Conservation (phyloP, 371 early-diverging fungal species). For the Haplosporangium sp. region DNA sequence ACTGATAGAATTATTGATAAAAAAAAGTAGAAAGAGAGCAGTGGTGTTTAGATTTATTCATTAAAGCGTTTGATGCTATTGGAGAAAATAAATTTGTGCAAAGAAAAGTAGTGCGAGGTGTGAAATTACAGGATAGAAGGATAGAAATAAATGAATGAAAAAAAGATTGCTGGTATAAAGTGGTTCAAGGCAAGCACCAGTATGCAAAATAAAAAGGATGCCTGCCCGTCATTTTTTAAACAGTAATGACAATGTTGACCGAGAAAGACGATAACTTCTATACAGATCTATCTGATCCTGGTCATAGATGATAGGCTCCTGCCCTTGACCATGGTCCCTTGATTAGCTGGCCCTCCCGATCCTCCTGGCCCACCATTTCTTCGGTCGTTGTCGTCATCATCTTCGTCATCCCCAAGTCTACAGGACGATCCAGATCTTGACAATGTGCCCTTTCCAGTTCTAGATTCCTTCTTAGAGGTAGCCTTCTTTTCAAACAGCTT, state of each 20-base stretch:
- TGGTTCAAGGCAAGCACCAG: neutral
- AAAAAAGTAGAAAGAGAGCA: too few relatives aligned
- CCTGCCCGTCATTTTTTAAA: neutral
- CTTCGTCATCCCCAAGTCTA: conserved; percentile 19
- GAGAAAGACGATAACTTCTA: neutral
- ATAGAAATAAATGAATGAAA: neutral
- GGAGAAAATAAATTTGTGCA: too few relatives aligned
- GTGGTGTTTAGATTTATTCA: too few relatives aligned
- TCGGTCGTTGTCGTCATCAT: conserved; percentile 17
- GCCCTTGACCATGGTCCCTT: conserved; percentile 17
- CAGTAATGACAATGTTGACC: too few relatives aligned
- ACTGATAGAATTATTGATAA: too few relatives aligned
- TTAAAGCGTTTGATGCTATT: too few relatives aligned
- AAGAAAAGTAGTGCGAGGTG: neutral
- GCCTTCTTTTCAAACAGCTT: conserved; percentile 75
- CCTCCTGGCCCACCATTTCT: conserved; percentile 11
- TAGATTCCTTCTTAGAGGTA: conserved; percentile 8
- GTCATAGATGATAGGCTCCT: conserved; percentile 33
- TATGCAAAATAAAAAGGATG: neutral
- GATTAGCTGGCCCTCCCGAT: neutral
- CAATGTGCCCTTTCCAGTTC: conserved; percentile 15
- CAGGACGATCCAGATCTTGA: conserved; percentile 26
- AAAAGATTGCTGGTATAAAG: neutral
- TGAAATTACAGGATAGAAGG: neutral
- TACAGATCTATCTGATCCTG: conserved; percentile 17